A percentile compares a stretch with the other conserved stretches of the same genome.
Conservation (phyloP, 1,284 basidiomycete genomes). For the Puccinia novopanici region DNA sequence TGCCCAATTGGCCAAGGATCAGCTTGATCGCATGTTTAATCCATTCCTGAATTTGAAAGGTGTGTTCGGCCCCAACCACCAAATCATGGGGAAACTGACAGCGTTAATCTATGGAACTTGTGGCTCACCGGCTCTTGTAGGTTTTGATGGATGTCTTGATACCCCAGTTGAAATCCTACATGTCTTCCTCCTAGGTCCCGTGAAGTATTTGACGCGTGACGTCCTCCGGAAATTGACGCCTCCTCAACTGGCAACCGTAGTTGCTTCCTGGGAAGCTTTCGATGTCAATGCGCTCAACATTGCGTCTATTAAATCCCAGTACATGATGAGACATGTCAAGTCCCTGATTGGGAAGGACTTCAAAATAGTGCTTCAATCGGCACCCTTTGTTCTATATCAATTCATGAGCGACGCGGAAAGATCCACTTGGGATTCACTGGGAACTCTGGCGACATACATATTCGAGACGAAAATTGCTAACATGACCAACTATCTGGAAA, state of each 20-base stretch:
- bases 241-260: background rate
- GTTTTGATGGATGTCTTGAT: background rate
- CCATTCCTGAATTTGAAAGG: background rate
- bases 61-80: no score
- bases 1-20: background rate
- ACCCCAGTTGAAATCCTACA: background rate
- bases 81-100: no score
- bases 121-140: background rate
- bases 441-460: conserved; percentile 58
- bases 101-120: no score
- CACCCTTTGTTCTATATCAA: conserved; percentile 60
- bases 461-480: conserved; percentile 60
- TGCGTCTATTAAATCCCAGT: background rate
- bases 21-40: background rate
- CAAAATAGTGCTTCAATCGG: conserved; percentile 60
- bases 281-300: background rate
- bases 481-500: conserved; percentile 56
- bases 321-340: conserved; percentile 17
- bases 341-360: conserved; percentile 60
- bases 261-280: background rate
- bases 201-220: conserved; percentile 43
- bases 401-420: conserved; percentile 53
- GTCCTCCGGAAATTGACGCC: background rate
- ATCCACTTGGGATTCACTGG: conserved; percentile 58
- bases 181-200: background rate